Percentiles rank a stretch among this genome's conserved stretches.
These are phyloP conservation scores for Leptographium lundbergii DNA, from an alignment of 2,329 filamentous ascomycete species.

Conservation along the genomic window DNA sequence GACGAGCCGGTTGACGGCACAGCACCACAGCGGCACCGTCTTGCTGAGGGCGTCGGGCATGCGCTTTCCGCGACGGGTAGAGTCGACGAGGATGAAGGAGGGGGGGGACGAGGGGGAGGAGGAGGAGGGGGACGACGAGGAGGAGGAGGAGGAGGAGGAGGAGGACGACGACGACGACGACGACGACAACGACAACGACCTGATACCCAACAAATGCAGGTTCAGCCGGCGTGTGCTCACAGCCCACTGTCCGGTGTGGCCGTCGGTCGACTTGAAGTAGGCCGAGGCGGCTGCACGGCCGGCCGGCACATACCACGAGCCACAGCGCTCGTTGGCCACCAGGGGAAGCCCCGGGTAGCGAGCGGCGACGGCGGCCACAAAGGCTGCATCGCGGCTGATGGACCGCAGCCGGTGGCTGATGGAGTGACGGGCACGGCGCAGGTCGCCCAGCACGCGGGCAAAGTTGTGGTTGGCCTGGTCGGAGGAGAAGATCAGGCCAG, in stretches of 20 bases:
- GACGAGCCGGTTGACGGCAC: conserved; percentile 67
- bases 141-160: no score
- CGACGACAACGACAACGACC: conserved; percentile 19
- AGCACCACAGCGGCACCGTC: conserved; percentile 88
- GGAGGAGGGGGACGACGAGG: no score
- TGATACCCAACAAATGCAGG: conserved; percentile 64
- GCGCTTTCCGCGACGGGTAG: conserved; percentile 67
- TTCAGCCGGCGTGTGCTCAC: conserved; percentile 82
- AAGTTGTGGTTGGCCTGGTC: conserved; percentile 48
- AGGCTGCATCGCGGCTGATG: conserved; percentile 62
- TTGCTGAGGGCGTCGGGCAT: conserved; percentile 94
- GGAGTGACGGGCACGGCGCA: conserved; percentile 66
- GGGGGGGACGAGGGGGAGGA: no score
- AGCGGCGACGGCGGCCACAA: conserved; percentile 50
- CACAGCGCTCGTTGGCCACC: conserved; percentile 87
- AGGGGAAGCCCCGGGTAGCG: conserved; percentile 44
- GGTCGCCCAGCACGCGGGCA: conserved; percentile 54
- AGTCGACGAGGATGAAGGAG: conserved; percentile 72
- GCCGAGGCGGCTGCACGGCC: conserved; percentile 50
- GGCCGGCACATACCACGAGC: conserved; percentile 82
- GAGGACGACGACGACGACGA: no score
- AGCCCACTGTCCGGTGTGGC: conserved; percentile 80
- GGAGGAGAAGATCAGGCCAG: conserved; percentile 34
- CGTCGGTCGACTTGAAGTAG: conserved; percentile 98
- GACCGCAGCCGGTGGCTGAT: conserved; percentile 72